phyloP scores from a whole-genome alignment of 2,329 filamentous ascomycete genomes.

The Calonectria montana region DNA sequence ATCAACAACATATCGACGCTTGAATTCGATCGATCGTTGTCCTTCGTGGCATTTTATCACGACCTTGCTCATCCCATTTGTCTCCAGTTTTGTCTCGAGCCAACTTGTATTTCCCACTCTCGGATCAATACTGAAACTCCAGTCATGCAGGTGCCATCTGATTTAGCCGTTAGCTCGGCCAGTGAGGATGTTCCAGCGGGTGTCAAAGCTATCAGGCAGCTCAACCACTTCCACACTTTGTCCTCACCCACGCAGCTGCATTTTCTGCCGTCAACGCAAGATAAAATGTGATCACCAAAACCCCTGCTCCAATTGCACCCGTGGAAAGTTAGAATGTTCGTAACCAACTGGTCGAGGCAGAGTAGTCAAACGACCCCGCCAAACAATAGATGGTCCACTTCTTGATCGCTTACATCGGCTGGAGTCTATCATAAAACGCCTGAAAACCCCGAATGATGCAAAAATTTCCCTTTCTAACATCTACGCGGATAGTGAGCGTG shows the following conservation, averaged over 20 bases:
- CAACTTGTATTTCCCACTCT: neutral
- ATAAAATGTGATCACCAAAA: neutral
- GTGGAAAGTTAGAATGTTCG: neutral
- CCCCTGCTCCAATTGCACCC: neutral
- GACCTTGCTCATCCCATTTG: neutral
- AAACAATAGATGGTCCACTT: neutral
- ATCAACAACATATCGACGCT: too few relatives aligned
- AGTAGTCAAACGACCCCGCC: neutral
- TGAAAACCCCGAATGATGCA: neutral
- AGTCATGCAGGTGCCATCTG: neutral
- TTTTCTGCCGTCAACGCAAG: neutral
- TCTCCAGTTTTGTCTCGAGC: neutral
- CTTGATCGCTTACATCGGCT: neutral
- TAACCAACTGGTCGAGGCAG: neutral
- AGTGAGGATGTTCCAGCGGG: neutral
- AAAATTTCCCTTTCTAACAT: neutral
- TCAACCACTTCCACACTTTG: neutral
- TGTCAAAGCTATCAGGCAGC: neutral
- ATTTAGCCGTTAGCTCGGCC: too few relatives aligned
- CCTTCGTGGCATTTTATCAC: neutral
- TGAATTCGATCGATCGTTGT: neutral
- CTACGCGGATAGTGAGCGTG: accelerated
- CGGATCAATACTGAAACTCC: neutral
- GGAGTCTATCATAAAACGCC: neutral
- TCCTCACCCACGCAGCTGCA: neutral